Percentiles rank a stretch among this genome's conserved stretches.
phyloP scores from a whole-genome alignment of 2,329 filamentous ascomycete species.

The Aurifilum marmelostoma region DNA sequence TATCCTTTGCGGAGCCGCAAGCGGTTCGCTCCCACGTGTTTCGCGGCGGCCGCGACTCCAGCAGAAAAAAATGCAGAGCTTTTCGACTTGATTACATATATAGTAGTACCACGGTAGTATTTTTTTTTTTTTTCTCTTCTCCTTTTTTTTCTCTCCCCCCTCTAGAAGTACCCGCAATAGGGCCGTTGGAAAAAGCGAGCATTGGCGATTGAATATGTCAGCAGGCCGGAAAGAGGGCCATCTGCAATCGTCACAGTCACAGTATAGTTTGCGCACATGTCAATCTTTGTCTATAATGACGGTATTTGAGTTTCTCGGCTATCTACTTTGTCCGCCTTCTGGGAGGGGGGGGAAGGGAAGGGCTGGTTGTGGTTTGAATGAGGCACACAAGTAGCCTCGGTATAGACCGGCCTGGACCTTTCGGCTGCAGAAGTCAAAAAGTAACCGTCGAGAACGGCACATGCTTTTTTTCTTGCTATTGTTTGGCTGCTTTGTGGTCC shows the following conservation, averaged over 20 bases:
- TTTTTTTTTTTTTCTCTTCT: not conserved
- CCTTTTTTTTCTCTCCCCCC: not conserved
- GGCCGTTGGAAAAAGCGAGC: conserved; percentile 13
- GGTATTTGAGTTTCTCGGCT: too few species aligned
- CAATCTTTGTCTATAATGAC: not conserved
- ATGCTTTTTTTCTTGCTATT: not conserved
- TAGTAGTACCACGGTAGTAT: too few species aligned
- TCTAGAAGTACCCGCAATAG: conserved; percentile 4
- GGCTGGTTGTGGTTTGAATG: not conserved
- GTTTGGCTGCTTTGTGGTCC: not conserved
- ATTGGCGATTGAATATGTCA: not conserved
- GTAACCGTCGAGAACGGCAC: not conserved
- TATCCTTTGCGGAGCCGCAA: not conserved
- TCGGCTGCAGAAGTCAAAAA: not conserved
- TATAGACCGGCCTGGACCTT: not conserved
- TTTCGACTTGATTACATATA: too few species aligned
- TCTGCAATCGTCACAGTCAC: not conserved
- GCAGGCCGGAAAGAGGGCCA: not conserved
- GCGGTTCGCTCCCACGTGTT: not conserved
- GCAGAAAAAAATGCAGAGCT: too few species aligned
- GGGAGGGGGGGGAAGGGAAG: too few species aligned
- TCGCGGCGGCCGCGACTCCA: not conserved
- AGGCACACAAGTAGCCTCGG: not conserved
- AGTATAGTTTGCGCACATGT: not conserved
- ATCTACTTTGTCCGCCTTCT: not conserved